These are phyloP conservation scores for Pyrenochaeta sp. DNA, from an alignment of 2,329 filamentous ascomycete species.

Conservation along the genomic window DNA sequence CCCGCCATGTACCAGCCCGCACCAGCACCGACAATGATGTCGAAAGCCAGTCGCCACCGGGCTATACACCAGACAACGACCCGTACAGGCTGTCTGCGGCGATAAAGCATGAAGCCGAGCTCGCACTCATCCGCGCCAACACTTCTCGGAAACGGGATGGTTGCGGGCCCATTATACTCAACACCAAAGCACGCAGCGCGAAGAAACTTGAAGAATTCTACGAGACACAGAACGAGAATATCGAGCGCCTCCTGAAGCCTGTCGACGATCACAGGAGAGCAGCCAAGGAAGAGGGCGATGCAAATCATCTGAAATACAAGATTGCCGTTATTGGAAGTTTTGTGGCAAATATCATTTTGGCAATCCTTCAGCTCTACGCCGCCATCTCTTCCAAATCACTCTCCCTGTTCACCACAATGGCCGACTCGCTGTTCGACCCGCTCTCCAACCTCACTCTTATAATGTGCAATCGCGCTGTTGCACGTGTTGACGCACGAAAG, in stretches of 20 bases:
- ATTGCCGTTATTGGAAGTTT: constrained; percentile 75
- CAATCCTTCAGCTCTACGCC: constrained; percentile 85
- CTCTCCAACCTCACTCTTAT: constrained; percentile 88
- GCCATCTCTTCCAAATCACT: constrained; percentile 88
- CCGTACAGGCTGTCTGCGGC: constrained; percentile 81
- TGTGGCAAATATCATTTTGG: constrained; percentile 80
- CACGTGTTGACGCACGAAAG: constrained; percentile 81
- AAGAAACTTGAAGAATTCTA: constrained; percentile 82
- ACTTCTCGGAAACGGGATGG: constrained; percentile 77
- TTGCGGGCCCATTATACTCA: constrained; percentile 54
- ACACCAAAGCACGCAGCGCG: constrained; percentile 54
- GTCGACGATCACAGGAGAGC: constrained; percentile 89
- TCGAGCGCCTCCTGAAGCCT: constrained; percentile 87
- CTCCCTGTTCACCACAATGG: constrained; percentile 97
- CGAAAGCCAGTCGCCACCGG: constrained; percentile 62
- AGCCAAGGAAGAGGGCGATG: constrained; percentile 79
- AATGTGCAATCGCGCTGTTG: constrained; percentile 85
- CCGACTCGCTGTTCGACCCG: constrained; percentile 93
- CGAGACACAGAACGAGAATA: constrained; percentile 89
- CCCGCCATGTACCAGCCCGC: constrained; percentile 42
- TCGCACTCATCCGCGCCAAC: constrained; percentile 81
- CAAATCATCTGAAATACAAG: constrained; percentile 80
- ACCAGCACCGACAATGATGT: constrained; percentile 45
- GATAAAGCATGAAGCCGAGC: constrained; percentile 80
- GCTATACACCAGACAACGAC: constrained; percentile 72